phyloP scores from a whole-genome alignment of 2,329 filamentous ascomycete genomes.

The Penicillium sp. region DNA sequence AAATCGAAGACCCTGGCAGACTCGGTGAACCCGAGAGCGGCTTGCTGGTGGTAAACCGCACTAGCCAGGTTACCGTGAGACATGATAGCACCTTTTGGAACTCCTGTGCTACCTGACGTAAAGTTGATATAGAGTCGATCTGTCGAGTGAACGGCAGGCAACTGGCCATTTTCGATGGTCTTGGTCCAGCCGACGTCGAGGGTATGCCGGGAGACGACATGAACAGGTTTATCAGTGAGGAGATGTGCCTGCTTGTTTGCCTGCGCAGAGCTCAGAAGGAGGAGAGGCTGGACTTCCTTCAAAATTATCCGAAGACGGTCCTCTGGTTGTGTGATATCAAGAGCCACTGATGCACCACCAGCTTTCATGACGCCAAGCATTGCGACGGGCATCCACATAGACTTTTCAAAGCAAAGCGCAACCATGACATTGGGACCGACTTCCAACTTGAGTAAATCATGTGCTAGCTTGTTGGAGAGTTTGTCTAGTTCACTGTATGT shows the following conservation, averaged over 20 bases:
- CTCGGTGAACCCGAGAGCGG: neutral
- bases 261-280: neutral
- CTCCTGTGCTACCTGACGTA: neutral
- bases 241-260: neutral
- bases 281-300: neutral
- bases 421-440: slow-evolving; percentile 1
- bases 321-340: neutral
- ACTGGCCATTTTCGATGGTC: neutral
- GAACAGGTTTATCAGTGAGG: neutral
- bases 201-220: neutral
- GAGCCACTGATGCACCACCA: slow-evolving; percentile 4
- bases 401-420: slow-evolving; percentile 6
- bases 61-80: neutral
- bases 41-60: neutral
- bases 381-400: slow-evolving; percentile 3
- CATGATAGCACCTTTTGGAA: neutral
- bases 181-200: neutral
- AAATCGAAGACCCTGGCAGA: neutral
- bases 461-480: slow-evolving; percentile 1
- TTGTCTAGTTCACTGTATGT: slow-evolving; percentile 7
- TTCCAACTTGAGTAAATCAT: neutral
- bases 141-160: neutral
- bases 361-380: slow-evolving; percentile 7
- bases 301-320: neutral
- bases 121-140: neutral